phyloP scores from a whole-genome alignment of 1,284 basidiomycete species.

The Rhizoctonia solani region DNA sequence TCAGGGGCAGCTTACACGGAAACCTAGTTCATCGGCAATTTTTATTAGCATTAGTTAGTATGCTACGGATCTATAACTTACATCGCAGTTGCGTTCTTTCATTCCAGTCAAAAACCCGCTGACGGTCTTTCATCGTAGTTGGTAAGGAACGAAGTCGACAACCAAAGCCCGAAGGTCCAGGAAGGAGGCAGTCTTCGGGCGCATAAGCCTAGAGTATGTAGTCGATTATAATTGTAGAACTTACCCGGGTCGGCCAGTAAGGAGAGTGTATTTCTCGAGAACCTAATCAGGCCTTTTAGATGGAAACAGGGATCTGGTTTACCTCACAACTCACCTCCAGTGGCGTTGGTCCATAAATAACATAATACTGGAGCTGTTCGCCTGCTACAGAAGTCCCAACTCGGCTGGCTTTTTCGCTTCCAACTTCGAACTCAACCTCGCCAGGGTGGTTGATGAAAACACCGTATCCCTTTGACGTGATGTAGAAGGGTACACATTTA shows the following conservation, averaged over 20 bases:
- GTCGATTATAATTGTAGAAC: slow-evolving; percentile 42
- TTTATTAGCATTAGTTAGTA: neutral
- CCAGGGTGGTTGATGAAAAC: slow-evolving; percentile 77
- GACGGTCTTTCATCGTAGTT: slow-evolving; percentile 65
- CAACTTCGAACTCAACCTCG: slow-evolving; percentile 76
- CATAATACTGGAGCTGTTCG: slow-evolving; percentile 65
- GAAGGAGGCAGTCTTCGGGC: slow-evolving; percentile 59
- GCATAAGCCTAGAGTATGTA: no score
- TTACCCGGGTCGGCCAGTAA: slow-evolving; percentile 67
- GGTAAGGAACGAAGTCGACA: slow-evolving; percentile 76
- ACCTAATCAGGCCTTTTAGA: slow-evolving; percentile 49
- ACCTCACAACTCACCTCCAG: slow-evolving; percentile 53
- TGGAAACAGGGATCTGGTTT: neutral
- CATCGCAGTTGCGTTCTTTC: slow-evolving; percentile 60
- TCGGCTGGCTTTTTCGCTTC: slow-evolving; percentile 72
- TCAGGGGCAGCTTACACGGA: slow-evolving; percentile 12
- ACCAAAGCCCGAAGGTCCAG: slow-evolving; percentile 77
- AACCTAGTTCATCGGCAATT: neutral
- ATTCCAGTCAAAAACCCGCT: slow-evolving; percentile 71
- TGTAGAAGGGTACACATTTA: slow-evolving; percentile 74
- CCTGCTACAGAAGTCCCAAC: slow-evolving; percentile 70
- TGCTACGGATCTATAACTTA: neutral
- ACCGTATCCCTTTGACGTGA: slow-evolving; percentile 70
- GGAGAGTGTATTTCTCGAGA: slow-evolving; percentile 62
- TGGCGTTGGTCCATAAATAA: slow-evolving; percentile 68